Percentiles rank a stretch among this genome's conserved stretches.
These are phyloP conservation scores for Xylariaceae sp. DNA, from an alignment of 2,329 filamentous ascomycete genomes.

Conservation along the genomic window DNA sequence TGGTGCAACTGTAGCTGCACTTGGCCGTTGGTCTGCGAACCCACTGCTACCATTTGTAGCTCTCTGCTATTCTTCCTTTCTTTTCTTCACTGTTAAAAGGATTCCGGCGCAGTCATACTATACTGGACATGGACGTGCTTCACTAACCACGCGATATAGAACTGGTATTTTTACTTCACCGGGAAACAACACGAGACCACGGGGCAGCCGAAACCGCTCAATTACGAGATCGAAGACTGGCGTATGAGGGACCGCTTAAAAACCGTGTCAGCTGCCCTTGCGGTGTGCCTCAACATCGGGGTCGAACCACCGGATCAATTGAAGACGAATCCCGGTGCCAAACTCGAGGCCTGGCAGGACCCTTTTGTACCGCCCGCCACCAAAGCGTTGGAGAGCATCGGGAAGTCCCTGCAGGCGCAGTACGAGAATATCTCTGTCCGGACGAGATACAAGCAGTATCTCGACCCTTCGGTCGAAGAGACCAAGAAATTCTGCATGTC, in stretches of 20 bases:
- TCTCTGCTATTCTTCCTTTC: no score
- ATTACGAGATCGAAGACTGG: constrained; percentile 78
- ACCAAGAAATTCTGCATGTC: constrained; percentile 95
- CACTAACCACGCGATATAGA: constrained; percentile 51
- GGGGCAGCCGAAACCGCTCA: constrained; percentile 70
- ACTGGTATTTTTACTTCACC: constrained; percentile 99
- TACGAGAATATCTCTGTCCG: constrained; percentile 93
- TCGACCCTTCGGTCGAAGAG: constrained; percentile 95
- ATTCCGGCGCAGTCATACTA: neutral
- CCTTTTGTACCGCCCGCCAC: constrained; percentile 73
- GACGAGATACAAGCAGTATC: constrained; percentile 94
- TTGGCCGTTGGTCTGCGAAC: neutral
- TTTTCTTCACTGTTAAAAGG: neutral
- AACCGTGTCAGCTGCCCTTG: constrained; percentile 90
- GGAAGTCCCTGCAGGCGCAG: constrained; percentile 90
- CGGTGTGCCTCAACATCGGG: constrained; percentile 93
- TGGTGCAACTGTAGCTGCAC: neutral
- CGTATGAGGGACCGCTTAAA: constrained; percentile 94
- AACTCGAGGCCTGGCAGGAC: constrained; percentile 95
- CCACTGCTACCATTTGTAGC: no score
- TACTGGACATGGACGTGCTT: no score
- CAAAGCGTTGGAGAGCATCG: constrained; percentile 89
- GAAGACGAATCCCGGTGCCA: constrained; percentile 88
- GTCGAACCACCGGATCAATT: constrained; percentile 96
- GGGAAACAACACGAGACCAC: constrained; percentile 96